These are phyloP conservation scores for Russula dissimulans DNA, from an alignment of 768 basidiomycete species.

Conservation along the genomic window DNA sequence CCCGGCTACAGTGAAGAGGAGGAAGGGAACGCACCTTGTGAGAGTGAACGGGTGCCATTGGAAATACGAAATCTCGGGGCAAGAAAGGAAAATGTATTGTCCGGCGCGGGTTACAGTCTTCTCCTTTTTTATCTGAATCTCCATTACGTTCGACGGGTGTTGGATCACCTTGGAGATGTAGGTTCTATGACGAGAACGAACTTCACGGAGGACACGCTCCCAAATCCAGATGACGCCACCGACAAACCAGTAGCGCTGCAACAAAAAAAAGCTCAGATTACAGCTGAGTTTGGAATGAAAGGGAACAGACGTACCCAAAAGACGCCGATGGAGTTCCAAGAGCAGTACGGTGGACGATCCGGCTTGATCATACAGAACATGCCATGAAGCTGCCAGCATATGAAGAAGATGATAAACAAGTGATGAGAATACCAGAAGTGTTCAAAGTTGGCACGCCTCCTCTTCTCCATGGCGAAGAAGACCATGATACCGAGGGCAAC, in stretches of 20 bases:
- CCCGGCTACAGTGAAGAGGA: not conserved
- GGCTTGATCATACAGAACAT: slow-evolving; percentile 97
- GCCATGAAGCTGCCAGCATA: slow-evolving; percentile 90
- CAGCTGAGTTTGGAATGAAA: not conserved
- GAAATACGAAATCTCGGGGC: slow-evolving; percentile 89
- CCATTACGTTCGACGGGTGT: slow-evolving; percentile 90
- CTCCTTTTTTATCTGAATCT: slow-evolving; percentile 97
- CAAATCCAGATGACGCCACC: slow-evolving; percentile 79
- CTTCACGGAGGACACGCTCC: slow-evolving; percentile 87
- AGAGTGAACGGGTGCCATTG: slow-evolving; percentile 98
- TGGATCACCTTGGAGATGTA: slow-evolving; percentile 93
- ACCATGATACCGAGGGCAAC: slow-evolving; percentile 67
- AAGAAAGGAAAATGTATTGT: slow-evolving; percentile 88
- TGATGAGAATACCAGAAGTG: slow-evolving; percentile 86
- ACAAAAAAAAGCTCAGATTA: slow-evolving; percentile 12
- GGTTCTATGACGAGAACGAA: slow-evolving; percentile 83
- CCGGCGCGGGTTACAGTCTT: slow-evolving; percentile 75
- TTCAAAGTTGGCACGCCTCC: slow-evolving; percentile 71
- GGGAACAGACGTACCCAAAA: slow-evolving; percentile 68
- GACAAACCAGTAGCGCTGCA: slow-evolving; percentile 79
- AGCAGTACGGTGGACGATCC: slow-evolving; percentile 82
- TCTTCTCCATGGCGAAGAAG: slow-evolving; percentile 77
- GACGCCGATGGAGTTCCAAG: slow-evolving; percentile 75
- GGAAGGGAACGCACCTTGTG: slow-evolving; percentile 45
- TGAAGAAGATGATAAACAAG: slow-evolving; percentile 87